Conservation (phyloP, 2,329 filamentous ascomycete species). For the Aspergillus sp. region DNA sequence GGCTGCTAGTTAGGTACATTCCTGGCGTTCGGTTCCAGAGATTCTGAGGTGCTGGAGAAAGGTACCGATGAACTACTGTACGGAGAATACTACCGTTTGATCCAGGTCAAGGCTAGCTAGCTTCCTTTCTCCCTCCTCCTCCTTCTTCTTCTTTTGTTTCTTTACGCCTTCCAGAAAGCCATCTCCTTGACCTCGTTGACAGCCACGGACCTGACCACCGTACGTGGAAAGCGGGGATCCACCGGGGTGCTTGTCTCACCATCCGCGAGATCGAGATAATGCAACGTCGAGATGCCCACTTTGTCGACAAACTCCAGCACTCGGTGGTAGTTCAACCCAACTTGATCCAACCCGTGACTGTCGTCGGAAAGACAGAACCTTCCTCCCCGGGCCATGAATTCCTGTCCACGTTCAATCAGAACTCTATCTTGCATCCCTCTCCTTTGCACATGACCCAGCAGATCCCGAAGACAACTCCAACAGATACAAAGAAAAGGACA, state of each 20-base stretch:
- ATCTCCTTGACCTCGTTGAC: conserved; percentile 42
- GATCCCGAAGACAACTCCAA: not conserved
- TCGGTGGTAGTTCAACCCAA: conserved; percentile 80
- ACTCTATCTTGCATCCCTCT: not conserved
- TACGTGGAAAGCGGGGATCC: conserved; percentile 44
- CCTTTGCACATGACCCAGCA: conserved; percentile 2
- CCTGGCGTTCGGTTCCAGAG: not conserved
- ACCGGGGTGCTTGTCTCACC: conserved; percentile 18
- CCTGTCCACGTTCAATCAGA: conserved; percentile 50
- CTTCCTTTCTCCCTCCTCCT: not conserved
- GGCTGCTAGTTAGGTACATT: not conserved
- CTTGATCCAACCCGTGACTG: conserved; percentile 84
- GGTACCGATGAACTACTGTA: not conserved
- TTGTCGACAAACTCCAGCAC: conserved; percentile 71
- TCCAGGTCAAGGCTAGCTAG: not conserved
- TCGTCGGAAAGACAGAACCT: conserved; percentile 93
- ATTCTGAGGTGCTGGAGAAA: not conserved
- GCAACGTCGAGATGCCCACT: conserved; percentile 43
- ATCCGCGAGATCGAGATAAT: conserved; percentile 42
- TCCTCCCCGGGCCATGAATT: conserved; percentile 74
- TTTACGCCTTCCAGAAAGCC: conserved; percentile 34
- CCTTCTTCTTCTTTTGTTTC: not conserved
- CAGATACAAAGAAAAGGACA: not conserved
- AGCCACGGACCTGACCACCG: conserved; percentile 35
- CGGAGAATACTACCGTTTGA: not conserved